Evolutionary conservation across 805 yeast species (phyloP).

Genomic region (Wickerhamomyces chaumierensis): DNA sequence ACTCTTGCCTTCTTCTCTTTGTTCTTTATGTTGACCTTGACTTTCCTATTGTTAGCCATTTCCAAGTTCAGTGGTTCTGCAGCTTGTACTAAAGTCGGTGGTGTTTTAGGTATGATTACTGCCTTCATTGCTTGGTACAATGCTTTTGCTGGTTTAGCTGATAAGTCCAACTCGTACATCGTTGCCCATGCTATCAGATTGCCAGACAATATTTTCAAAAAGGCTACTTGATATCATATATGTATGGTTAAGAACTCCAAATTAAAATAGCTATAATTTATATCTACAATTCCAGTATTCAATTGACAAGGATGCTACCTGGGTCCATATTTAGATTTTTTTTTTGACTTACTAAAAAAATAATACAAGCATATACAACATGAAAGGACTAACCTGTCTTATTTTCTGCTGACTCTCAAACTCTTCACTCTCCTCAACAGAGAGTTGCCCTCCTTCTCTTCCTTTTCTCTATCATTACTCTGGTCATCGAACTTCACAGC

Average conservation of each 20-base stretch:
- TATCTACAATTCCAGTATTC: too few species aligned
- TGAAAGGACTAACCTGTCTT: too few species aligned
- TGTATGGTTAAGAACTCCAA: too few species aligned
- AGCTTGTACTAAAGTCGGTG: conserved; percentile 40
- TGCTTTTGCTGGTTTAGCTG: conserved; percentile 62
- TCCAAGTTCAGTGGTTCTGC: conserved; percentile 32
- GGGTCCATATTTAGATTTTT: too few species aligned
- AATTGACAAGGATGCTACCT: too few species aligned
- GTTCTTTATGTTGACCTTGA: conserved; percentile 33
- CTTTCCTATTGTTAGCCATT: conserved; percentile 34
- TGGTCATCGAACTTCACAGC: conserved; percentile 15
- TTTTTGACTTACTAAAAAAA: too few species aligned
- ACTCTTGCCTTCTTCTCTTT: conserved; percentile 36
- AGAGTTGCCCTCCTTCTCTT: conserved; percentile 33
- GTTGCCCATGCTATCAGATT: conserved; percentile 22
- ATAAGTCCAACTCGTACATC: conserved; percentile 50
- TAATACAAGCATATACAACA: too few species aligned
- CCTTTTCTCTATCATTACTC: conserved; percentile 3
- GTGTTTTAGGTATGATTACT: conserved; percentile 51
- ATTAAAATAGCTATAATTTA: too few species aligned
- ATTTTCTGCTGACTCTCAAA: conserved; percentile 57
- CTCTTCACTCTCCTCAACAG: conserved; percentile 81
- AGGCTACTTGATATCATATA: neutral
- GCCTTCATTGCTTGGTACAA: conserved; percentile 59
- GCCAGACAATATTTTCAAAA: conserved; percentile 16